Evolutionary conservation across 768 basidiomycete species (phyloP), one percentile per base, ranked within the genome.

Genomic region (Lactarius sp.): DNA sequence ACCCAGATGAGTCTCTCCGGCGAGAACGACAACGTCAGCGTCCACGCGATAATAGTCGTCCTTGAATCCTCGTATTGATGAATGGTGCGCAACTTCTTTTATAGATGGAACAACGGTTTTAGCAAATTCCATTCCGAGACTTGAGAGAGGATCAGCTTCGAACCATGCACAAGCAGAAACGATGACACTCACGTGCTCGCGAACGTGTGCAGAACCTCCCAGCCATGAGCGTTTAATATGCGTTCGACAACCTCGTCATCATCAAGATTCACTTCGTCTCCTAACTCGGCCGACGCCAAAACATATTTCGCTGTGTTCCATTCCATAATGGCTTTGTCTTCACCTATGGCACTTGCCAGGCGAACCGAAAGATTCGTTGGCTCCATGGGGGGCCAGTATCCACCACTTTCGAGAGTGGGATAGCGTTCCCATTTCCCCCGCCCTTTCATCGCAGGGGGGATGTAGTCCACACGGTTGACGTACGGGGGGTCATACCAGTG

Each of bases 41-140:
- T 71, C 66, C 52, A 73, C 46, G 27, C 69, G 60, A 49, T 68
- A 66, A 51, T 74, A 80, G 61, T 80, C 79, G 31, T 80, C 80
- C 36, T 68, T 65, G 50, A 75, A 75, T 27, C 79, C 80, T 20
- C 74, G 74, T 62, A 81, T 72, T 1, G 72, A 71, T 50, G 71
- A 68, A 46, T 72, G 73, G 6, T 73, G 75, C 7, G 70, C 74
- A 60, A 77, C 74, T 68, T 78, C 75, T 42, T 66, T 72, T 57
- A 76, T 69, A 7, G 78, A 77, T 27, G 22, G 22, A 27, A 27
- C 22, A 1, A 27, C 22, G 22, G 22, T 75, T 68, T 80, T 79
- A 27, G 77, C 73, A 64, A 65, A 77, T 22, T 80, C 79, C 77
- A 78, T 76, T 18, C 77, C 74, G n/a, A 74, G 70, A 39, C 79